Evolutionary conservation across 2,329 filamentous ascomycete species (phyloP), one percentile per base, ranked within the genome.

Genomic region (Trichoderma sp.): DNA sequence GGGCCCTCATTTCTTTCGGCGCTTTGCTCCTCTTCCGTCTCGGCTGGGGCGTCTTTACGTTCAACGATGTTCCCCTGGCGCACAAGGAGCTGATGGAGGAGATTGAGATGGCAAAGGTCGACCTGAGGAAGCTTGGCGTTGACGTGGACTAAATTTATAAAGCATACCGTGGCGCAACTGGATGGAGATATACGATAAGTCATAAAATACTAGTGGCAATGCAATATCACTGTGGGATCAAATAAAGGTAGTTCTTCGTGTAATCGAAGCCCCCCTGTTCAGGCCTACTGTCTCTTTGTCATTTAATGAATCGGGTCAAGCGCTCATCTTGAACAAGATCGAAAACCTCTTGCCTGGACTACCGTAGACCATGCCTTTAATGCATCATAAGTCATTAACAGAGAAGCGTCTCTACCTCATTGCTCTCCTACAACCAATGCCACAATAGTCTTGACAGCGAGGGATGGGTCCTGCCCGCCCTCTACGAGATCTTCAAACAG

Each of bases 41-140:
- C 71, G 96, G 96, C 76, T 91, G 89, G 84, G 96, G 96, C 72
- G 92, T 99, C 75, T 86, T 97, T 78, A 97, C 93, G 68, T 99
- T 99, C 87, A 96, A 97, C 84, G 94, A 98, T 81, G 93, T 96
- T 59, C 94, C 95, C 66, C 87, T 93, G 71, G 96, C 96, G 64
- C 91, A 98, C 81, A 88, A 90, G 78, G 94, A 97, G 82, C 84
- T 99, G 75, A 93, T 96, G 86, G 84, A 83, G 75, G 92, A 98
- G 82, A 96, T 96, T 77, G 86, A 93, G 71, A 74, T 89, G 79
- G 93, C 93, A 72, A 90, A 91, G 83, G 83, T 82, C 71, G 93
- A 96, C 75, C 82, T 96, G 79, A 87, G 87, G 77, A 84, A 84
- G 69, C 87, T 91, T 79, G 93, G 93, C 10, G 92, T 96, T 51